These are phyloP conservation scores for Glutinoglossum americanum DNA, from an alignment of 495 filamentous ascomycete genomes.

Conservation along the genomic window DNA sequence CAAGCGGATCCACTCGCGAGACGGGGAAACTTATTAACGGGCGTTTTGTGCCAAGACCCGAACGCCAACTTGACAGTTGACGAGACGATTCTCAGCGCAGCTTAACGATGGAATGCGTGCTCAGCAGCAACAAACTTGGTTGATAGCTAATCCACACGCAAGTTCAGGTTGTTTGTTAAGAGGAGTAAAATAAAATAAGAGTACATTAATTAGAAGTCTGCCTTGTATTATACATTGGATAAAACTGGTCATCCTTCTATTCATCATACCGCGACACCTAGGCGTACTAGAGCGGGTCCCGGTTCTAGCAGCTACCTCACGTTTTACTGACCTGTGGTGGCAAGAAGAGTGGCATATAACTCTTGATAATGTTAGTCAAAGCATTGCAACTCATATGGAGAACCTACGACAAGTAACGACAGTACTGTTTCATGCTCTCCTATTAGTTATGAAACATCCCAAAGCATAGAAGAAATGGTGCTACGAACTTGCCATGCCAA, in stretches of 20 bases:
- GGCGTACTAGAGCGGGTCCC: constrained; percentile 19
- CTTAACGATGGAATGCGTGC: too few species aligned
- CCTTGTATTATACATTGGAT: not conserved
- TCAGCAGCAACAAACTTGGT: too few species aligned
- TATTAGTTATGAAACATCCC: constrained; percentile 11
- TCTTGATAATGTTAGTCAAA: not conserved
- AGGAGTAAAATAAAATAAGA: too few species aligned
- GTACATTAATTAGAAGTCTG: too few species aligned
- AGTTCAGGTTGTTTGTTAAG: too few species aligned
- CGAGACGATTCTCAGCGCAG: too few species aligned
- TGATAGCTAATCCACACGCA: too few species aligned
- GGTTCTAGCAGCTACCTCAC: constrained; percentile 21
- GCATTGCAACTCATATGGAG: not conserved
- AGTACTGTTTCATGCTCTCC: constrained; percentile 31
- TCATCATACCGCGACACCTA: constrained; percentile 2
- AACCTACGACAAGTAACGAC: constrained; percentile 47
- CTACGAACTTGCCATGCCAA: constrained; percentile 61
- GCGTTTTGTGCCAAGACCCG: too few species aligned
- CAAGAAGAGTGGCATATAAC: constrained; percentile 32
- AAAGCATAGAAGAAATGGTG: not conserved
- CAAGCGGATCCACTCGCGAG: not conserved
- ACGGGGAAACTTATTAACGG: too few species aligned
- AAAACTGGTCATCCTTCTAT: constrained; percentile 45
- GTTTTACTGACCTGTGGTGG: constrained; percentile 14
- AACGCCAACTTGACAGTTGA: too few species aligned